Base-by-base conservation (phyloP, 305 asterid genomes). In the Fraxinus sp. region DNA sequence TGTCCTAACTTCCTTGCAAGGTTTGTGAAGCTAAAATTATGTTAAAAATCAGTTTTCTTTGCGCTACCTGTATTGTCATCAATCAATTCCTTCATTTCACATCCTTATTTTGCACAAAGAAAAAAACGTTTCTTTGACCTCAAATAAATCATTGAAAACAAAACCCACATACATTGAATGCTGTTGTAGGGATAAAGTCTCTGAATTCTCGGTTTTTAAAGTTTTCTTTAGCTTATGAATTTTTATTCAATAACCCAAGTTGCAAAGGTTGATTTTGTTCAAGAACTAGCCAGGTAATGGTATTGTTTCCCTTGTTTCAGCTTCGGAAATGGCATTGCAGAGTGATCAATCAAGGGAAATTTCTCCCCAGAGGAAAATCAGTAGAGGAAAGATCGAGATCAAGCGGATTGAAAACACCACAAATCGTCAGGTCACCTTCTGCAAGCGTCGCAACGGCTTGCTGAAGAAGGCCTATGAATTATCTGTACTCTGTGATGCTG, bases 361-460 rank as follows among this genome's bases (percentile, higher is more conserved):
- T 83, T 91, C 97, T 3, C 93, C 93, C 4, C 89, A 89, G 88
- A 90, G 91, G 84, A 93, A 88, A 78, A 83, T 84, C 14, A 93
- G 94, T 28, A 85, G 98, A 82, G 98, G 98, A 10, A 94, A 94
- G 86, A 93, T 92, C 62, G 94, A 88, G 90, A 94, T 94, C 87
- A 94, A 93, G 86, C 89, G 98, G 90, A 94, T 94, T 91, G 97
- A 94, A 80, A 94, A 93, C 93, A 93, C 97, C 22, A 94, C 98
- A 0, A 94, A 94, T 86, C 97, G 98, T 0, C 98, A 94, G 80
- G 98, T 94, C 0, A 94, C 98, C 24, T 94, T 94, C 89, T 94
- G 98, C 86, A 94, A 94, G 84, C 91, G 97, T 64, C 90, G 98
- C 14, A 94, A 88, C 41, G 98, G 98, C 16, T 74, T 94, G 87